phyloP scores from a whole-genome alignment of 148 eudicot genomes.

The Vaccinium vitisidaea region DNA sequence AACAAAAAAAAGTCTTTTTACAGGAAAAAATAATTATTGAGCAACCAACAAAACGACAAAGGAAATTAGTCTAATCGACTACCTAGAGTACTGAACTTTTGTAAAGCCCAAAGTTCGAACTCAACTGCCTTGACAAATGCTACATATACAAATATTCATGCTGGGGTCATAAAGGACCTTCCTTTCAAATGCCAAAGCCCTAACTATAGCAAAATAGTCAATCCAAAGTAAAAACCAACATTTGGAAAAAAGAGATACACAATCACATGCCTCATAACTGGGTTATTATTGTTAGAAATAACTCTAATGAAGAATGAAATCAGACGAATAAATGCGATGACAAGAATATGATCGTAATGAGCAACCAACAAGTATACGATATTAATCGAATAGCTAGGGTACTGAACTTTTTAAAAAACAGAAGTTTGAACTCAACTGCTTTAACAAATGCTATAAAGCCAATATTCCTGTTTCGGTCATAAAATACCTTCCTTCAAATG shows the following conservation, averaged over 20 bases:
- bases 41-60: conserved; percentile 1
- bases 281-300: neutral
- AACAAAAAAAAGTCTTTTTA: too few relatives aligned
- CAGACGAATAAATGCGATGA: neutral
- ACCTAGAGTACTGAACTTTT: neutral
- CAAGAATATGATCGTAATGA: neutral
- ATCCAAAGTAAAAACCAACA: neutral
- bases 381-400: neutral
- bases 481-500: neutral
- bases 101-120: neutral
- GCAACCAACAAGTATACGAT: neutral
- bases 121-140: neutral
- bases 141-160: neutral
- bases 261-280: neutral
- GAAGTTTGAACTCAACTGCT: neutral
- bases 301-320: neutral
- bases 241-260: neutral
- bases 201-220: neutral
- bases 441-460: neutral
- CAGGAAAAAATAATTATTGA: neutral
- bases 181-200: neutral
- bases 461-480: neutral
- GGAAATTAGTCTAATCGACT: neutral
- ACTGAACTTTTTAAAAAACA: neutral
- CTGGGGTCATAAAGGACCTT: neutral